Evolutionary conservation across 208 protist genomes (phyloP).

Genomic region (Leishmania tarentolae): DNA sequence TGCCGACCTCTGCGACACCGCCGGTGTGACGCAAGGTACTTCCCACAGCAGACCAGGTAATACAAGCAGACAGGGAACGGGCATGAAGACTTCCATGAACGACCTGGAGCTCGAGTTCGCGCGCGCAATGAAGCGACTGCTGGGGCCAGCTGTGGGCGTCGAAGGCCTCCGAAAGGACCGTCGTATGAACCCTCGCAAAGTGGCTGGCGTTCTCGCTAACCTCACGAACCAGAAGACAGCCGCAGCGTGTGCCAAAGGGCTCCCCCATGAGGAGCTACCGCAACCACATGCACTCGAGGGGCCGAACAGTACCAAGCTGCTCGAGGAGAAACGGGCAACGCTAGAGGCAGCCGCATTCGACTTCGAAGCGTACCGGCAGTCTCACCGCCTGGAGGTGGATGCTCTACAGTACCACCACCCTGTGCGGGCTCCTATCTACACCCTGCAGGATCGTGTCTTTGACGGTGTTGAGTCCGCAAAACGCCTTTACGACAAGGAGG

Average conservation of each 20-base stretch:
- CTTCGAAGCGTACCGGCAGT: slow-evolving; percentile 53
- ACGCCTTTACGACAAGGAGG: slow-evolving; percentile 17
- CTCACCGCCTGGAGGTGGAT: slow-evolving; percentile 65
- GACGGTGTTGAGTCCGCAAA: slow-evolving; percentile 13
- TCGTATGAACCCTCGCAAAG: slow-evolving; percentile 75
- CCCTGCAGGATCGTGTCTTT: slow-evolving; percentile 59
- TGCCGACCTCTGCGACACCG: neutral
- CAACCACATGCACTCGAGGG: slow-evolving; percentile 15
- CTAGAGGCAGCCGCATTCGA: slow-evolving; percentile 47
- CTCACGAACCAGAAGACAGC: slow-evolving; percentile 31
- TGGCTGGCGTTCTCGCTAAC: slow-evolving; percentile 44
- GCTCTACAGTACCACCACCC: slow-evolving; percentile 69
- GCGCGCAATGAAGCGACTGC: slow-evolving; percentile 27
- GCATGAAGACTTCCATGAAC: neutral
- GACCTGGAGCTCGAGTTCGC: slow-evolving; percentile 30
- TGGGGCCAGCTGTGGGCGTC: slow-evolving; percentile 41
- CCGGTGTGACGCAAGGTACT: neutral
- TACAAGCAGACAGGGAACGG: neutral
- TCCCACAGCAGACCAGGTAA: neutral
- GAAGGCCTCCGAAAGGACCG: slow-evolving; percentile 57
- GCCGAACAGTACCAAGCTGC: slow-evolving; percentile 60
- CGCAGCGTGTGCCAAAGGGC: neutral
- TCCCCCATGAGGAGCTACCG: neutral
- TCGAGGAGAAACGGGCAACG: slow-evolving; percentile 47
- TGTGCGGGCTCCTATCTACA: slow-evolving; percentile 50